Evolutionary conservation across 352 stramenopile genomes (phyloP).

Genomic region (Globisporangium sylvaticum): DNA sequence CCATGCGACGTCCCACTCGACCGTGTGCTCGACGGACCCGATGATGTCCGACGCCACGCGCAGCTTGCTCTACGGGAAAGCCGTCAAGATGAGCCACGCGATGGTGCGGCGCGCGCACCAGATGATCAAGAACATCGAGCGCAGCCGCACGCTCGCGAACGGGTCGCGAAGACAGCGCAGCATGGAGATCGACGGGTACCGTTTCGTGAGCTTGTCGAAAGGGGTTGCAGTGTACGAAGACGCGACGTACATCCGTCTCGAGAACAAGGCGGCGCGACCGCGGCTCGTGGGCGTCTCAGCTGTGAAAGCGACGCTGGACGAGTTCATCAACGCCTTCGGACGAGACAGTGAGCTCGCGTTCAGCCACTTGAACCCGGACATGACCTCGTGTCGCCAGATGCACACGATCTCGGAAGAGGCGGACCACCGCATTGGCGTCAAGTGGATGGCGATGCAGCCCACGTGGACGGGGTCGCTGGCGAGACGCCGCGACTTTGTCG

Average conservation of each 20-base stretch:
- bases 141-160: conserved; percentile 3
- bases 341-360: not conserved
- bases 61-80: conserved; percentile 7
- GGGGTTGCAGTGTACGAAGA: conserved; percentile 15
- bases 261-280: not conserved
- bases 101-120: conserved; percentile 11
- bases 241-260: conserved; percentile 6
- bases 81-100: conserved; percentile 13
- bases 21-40: not conserved
- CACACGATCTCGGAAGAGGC: conserved; percentile 23
- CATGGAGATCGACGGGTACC: conserved; percentile 17
- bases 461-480: conserved; percentile 19
- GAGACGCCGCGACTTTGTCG: conserved; percentile 36
- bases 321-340: conserved; percentile 31
- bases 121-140: conserved; percentile 16
- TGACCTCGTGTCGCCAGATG: conserved; percentile 18
- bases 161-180: not conserved
- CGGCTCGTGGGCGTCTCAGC: conserved; percentile 13
- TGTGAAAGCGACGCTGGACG: conserved; percentile 24
- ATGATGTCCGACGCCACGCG: conserved; percentile 9
- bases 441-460: conserved; percentile 31
- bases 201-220: conserved; percentile 9
- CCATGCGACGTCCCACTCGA: conserved; percentile 4
- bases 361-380: conserved; percentile 11
- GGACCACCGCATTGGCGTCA: conserved; percentile 27